Base-by-base conservation (phyloP, 345 rosid species). In the Linum tenue region DNA sequence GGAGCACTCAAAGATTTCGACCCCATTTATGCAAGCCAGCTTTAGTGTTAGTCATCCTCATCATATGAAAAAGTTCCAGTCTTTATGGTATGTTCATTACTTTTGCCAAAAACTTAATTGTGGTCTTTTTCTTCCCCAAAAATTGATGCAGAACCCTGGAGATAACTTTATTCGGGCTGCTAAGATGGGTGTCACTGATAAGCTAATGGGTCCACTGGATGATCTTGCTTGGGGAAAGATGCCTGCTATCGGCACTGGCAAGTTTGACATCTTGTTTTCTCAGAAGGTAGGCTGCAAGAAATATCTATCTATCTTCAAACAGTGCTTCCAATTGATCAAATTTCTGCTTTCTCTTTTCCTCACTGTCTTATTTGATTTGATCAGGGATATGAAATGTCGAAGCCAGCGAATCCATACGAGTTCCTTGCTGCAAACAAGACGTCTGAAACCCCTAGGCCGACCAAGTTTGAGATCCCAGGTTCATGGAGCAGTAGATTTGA, bases 21-120 rank as follows among this genome's bases (percentile, higher is more conserved):
- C 97, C 16, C 92, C 97, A 5, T 88, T 94, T 66, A 77, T 83
- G 78, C 97, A 86, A 83, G 97, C 95, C 0, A 86, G 95, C 84
- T 90, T 94, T 75, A 85, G 95, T 60, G 99, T 90, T 67, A 83
- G 94, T 81, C 69, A 39, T 67, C 50, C 2, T 42, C 3, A 97
- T 88, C 77, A 4, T 39, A 55, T n/a, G 16, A 10, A 55, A 65
- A 7, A 16, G 36, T 67, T 55, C 63, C 5, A 3, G 10, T 56
- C 62, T 65, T 38, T n/a, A 14, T 12, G 40, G 51, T 58, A 61
- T 39, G 37, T 60, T 44, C 51, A 65, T 64, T 61, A 64, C 7
- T 44, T 35, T 15, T 37, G 60, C 62, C 15, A 14, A 36, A 42
- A 64, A 31, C 53, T 10, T 48, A 15, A 48, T 62, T 14, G 60